Evolutionary conservation across 1,139 yeast genomes (phyloP).

Genomic region (Saccharomycopsis hybrid): DNA sequence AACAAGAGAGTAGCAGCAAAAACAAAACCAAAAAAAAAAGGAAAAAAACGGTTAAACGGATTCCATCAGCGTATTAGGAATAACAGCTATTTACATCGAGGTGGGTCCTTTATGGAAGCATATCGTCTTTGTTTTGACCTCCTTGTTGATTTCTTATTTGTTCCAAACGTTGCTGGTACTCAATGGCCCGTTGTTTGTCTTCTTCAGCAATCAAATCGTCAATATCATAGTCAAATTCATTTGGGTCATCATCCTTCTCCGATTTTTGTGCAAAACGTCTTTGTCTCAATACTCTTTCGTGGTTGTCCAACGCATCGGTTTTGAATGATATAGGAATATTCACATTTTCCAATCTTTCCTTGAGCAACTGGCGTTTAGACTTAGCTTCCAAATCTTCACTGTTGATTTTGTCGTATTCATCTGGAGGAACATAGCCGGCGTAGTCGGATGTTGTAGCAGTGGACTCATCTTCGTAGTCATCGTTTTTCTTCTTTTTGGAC

Average conservation of each 20-base stretch:
- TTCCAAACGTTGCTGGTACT: constrained; percentile 1
- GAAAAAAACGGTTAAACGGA: too few species aligned
- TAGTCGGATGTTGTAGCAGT: background rate
- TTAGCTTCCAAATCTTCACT: background rate
- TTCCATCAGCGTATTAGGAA: too few species aligned
- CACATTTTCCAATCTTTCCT: constrained; percentile 12
- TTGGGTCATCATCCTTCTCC: constrained; percentile 15
- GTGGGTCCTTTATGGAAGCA: too few species aligned
- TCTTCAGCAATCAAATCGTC: constrained; percentile 19
- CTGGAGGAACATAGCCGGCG: constrained; percentile 19
- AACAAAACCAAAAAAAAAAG: too few species aligned
- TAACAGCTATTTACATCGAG: too few species aligned
- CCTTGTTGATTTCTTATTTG: background rate
- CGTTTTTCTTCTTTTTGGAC: constrained; percentile 2
- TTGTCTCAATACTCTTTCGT: constrained; percentile 7
- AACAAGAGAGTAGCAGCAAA: too few species aligned
- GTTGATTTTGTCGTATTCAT: constrained; percentile 13
- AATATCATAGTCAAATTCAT: constrained; percentile 18
- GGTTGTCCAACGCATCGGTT: constrained; percentile 10
- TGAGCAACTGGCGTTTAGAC: constrained; percentile 9
- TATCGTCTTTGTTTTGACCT: too few species aligned
- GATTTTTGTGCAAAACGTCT: constrained; percentile 7
- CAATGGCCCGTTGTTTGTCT: background rate
- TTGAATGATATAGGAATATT: constrained; percentile 19
- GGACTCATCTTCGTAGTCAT: background rate